These are phyloP conservation scores for Thelonectria discophora DNA, from an alignment of 2,329 filamentous ascomycete genomes.

Conservation along the genomic window DNA sequence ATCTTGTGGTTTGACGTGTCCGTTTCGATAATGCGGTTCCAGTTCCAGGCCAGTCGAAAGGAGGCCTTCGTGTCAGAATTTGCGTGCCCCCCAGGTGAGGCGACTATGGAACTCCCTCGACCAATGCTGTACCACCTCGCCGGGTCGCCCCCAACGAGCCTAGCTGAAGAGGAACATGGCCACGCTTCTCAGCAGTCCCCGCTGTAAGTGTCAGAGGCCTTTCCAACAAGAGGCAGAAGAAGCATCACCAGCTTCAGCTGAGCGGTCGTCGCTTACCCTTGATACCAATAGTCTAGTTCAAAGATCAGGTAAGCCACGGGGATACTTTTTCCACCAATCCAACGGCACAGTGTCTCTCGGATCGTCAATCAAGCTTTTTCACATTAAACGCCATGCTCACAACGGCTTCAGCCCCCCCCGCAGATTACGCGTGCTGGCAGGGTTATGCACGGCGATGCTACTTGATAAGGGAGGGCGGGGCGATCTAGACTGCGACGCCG, in stretches of 20 bases:
- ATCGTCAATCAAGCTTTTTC: constrained; percentile 13
- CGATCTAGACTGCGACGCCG: not conserved
- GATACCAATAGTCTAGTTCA: constrained; percentile 5
- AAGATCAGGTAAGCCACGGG: not conserved
- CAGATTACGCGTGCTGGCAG: not conserved
- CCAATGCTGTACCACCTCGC: not conserved
- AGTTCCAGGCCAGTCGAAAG: not conserved
- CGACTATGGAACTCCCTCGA: not conserved
- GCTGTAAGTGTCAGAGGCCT: not conserved
- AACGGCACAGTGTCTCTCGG: not conserved
- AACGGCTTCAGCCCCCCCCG: not conserved
- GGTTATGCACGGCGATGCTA: not conserved
- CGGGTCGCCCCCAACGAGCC: not conserved
- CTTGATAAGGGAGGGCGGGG: not conserved
- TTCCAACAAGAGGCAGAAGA: not conserved
- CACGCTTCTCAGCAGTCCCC: not conserved
- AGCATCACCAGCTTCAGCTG: not conserved
- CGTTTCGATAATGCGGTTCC: not conserved
- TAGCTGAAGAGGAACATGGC: too few relatives aligned
- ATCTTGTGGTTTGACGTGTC: constrained; percentile 3
- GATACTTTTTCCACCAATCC: constrained; percentile 16
- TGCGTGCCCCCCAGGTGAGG: not conserved
- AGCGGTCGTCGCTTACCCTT: not conserved
- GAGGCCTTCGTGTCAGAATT: not conserved
- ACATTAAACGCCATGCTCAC: not conserved